phyloP scores from a whole-genome alignment of 345 rosid genomes.

The Brassica nigra region DNA sequence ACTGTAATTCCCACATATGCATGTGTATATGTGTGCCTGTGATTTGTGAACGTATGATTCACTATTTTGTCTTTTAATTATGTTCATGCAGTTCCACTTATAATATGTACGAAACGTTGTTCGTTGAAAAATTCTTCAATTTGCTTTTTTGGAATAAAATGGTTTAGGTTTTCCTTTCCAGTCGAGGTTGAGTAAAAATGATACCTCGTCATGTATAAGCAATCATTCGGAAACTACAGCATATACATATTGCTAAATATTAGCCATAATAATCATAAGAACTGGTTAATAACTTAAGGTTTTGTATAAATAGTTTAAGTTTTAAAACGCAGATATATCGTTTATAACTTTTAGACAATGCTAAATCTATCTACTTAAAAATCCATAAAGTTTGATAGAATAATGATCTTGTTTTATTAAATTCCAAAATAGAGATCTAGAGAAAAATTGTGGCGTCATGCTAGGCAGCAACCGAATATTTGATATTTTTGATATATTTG shows the following conservation, averaged over 20 bases:
- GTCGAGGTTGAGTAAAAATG: background rate
- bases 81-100: conserved; percentile 3
- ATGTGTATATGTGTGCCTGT: background rate
- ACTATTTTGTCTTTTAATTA: background rate
- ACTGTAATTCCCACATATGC: conserved; percentile 4
- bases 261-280: background rate
- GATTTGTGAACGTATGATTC: conserved; percentile 18
- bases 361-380: background rate
- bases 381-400: background rate
- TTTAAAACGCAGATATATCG: background rate
- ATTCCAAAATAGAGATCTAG: background rate
- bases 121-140: background rate
- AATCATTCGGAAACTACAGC: conserved; percentile 8
- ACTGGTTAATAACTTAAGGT: background rate
- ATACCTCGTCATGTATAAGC: background rate
- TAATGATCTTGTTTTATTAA: background rate
- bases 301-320: background rate
- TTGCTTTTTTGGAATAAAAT: conserved; percentile 19
- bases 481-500: too few species aligned
- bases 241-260: conserved; percentile 1
- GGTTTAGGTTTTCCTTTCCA: background rate
- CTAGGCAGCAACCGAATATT: too few species aligned
- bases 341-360: background rate
- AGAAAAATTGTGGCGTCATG: too few species aligned
- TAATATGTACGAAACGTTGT: conserved; percentile 10